Evolutionary conservation across 1,139 yeast species (phyloP), one percentile per base, ranked within the genome.

Genomic region (Kodamaea ohmeri): DNA sequence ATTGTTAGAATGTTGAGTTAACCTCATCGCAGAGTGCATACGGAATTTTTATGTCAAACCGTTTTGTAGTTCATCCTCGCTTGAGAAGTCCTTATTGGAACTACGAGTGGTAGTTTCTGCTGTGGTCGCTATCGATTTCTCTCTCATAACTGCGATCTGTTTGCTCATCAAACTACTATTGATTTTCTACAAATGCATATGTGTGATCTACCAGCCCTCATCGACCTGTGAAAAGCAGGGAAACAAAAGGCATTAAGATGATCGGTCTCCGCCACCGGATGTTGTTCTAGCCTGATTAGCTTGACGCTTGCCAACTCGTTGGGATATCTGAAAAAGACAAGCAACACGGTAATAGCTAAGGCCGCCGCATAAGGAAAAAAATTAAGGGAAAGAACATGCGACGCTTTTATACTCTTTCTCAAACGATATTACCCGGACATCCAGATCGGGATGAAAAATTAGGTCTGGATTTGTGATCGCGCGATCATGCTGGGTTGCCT

Each of bases 341-440:
- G 74, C 76, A 70, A 71, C 76, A 71, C 76, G 76, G 76, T 65
- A 59, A 61, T 62, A 68, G 75, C 65, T 66, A 69, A 66, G 76
- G 76, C 73, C 68, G 74, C 76, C 76, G 76, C 76, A 71, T 74
- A 57, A 63, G 56, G 68, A 63, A 55, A 50, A 55, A 52, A 40
- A 46, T n/a, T n/a, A 34, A 36, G 8, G n/a, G 21, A 6, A 29
- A 24, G 15, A 18, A 14, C 5, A n/a, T n/a, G 11, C 16, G n/a
- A 15, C 13, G 13, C 8, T 25, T 32, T 32, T 20, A 8, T 32
- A 32, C 32, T 24, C 29, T 36, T n/a, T 7, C 17, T 13, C 15
- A 13, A 16, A 2, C 13, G 4, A 21, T 15, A 42, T 47, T 48
- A 47, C 50, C 51, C 51, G 50, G 49, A 37, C 22, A 35, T 3